Percentiles rank a stretch among this genome's conserved stretches.
Conservation (phyloP, 805 yeast genomes). For the Clavispora santaluciae region DNA sequence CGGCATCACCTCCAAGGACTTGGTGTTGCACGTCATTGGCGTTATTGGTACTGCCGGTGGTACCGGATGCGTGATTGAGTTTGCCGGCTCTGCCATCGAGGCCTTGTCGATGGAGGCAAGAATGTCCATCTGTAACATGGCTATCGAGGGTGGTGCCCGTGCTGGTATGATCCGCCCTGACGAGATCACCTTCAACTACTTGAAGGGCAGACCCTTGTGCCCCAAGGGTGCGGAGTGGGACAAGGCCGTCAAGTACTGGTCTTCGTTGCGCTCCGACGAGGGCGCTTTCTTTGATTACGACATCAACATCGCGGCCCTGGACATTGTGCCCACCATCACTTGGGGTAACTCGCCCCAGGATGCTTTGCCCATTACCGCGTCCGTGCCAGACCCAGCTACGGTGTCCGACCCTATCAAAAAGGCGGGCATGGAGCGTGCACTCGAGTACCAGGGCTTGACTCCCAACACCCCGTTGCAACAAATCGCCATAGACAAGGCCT, state of each 20-base stretch:
- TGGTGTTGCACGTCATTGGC: slow-evolving; percentile 91
- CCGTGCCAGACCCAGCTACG: slow-evolving; percentile 84
- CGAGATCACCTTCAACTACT: slow-evolving; percentile 78
- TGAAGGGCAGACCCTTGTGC: slow-evolving; percentile 91
- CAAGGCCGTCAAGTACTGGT: slow-evolving; percentile 90
- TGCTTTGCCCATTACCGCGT: slow-evolving; percentile 88
- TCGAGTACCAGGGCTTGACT: slow-evolving; percentile 83
- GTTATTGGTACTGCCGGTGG: slow-evolving; percentile 99
- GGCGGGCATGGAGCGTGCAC: slow-evolving; percentile 86
- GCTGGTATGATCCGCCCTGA: slow-evolving; percentile 99
- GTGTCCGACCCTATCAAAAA: slow-evolving; percentile 68
- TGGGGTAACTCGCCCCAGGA: slow-evolving; percentile 99
- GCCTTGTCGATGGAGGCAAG: slow-evolving; percentile 92
- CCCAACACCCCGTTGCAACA: slow-evolving; percentile 76
- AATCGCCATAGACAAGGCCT: slow-evolving; percentile 85
- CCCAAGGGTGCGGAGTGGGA: slow-evolving; percentile 95
- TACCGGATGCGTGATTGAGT: slow-evolving; percentile 94
- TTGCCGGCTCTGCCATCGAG: slow-evolving; percentile 92
- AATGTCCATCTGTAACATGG: slow-evolving; percentile 99
- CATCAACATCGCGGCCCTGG: slow-evolving; percentile 73
- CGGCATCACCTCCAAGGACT: slow-evolving; percentile 95
- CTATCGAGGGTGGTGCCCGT: slow-evolving; percentile 98
- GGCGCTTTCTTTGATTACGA: slow-evolving; percentile 88
- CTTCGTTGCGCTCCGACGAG: slow-evolving; percentile 77
- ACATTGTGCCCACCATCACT: slow-evolving; percentile 91